Conservation (phyloP, 805 yeast genomes). For the Nakazawaea molendinolei region DNA sequence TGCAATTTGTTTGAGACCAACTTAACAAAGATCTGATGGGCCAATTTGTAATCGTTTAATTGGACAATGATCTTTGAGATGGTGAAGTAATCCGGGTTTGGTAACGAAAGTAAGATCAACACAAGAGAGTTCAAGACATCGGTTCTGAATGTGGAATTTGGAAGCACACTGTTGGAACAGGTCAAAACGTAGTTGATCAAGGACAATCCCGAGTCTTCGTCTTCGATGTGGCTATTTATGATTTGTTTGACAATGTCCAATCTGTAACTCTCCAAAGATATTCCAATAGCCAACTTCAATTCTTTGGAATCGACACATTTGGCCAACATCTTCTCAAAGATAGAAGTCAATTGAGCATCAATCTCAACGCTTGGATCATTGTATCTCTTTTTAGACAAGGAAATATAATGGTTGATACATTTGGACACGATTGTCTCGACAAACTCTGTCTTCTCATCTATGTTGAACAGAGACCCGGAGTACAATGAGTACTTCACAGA, state of each 20-base stretch:
- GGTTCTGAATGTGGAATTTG: conserved; percentile 59
- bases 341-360: conserved; percentile 55
- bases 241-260: conserved; percentile 69
- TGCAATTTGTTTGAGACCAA: conserved; percentile 44
- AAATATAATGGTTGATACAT: conserved; percentile 79
- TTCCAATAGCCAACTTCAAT: conserved; percentile 77
- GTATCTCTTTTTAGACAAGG: conserved; percentile 46
- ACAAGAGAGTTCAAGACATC: conserved; percentile 59
- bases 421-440: conserved; percentile 91
- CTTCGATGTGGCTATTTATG: conserved; percentile 33
- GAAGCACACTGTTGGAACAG: conserved; percentile 62
- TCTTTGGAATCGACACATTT: conserved; percentile 73
- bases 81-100: conserved; percentile 73
- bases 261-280: conserved; percentile 82
- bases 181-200: conserved; percentile 71
- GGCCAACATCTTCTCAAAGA: conserved; percentile 82
- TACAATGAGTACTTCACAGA: conserved; percentile 84
- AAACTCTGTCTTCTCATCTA: conserved; percentile 73
- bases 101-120: conserved; percentile 47
- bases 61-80: conserved; percentile 84
- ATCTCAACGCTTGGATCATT: conserved; percentile 27
- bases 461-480: conserved; percentile 75
- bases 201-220: conserved; percentile 47
- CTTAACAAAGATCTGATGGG: conserved; percentile 59
- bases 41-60: conserved; percentile 69